phyloP scores from a whole-genome alignment of 2,329 filamentous ascomycete genomes.

The Tolypocladium amazonense region DNA sequence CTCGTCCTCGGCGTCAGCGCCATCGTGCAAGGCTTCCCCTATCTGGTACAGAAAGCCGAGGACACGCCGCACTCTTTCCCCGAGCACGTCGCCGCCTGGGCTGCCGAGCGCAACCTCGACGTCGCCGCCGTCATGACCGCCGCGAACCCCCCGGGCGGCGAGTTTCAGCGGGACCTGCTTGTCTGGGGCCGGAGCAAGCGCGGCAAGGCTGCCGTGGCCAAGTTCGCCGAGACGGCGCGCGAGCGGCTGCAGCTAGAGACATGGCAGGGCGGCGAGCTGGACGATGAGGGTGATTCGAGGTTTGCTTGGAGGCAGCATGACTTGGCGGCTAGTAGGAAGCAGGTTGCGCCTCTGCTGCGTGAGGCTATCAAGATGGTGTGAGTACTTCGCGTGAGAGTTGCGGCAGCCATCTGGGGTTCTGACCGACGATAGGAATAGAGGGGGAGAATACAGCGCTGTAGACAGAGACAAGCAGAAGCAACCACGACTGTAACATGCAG shows the following conservation, averaged over 20 bases:
- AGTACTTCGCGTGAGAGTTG: constrained; percentile 6
- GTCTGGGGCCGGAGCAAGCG: constrained; percentile 48
- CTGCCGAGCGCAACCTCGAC: constrained; percentile 46
- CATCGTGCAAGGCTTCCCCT: constrained; percentile 51
- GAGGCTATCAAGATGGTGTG: constrained; percentile 34
- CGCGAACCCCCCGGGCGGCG: constrained; percentile 34
- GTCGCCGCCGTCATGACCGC: constrained; percentile 61
- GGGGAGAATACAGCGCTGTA: background rate
- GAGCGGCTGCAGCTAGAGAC: constrained; percentile 43
- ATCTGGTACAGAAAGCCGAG: constrained; percentile 44
- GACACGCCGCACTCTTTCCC: constrained; percentile 33
- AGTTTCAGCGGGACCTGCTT: constrained; percentile 56
- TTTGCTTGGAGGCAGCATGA: constrained; percentile 58
- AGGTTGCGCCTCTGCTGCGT: constrained; percentile 57
- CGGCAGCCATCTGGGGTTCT: background rate
- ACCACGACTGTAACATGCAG: background rate
- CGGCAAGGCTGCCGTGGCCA: constrained; percentile 37
- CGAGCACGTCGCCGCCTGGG: constrained; percentile 38
- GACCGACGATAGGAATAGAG: background rate
- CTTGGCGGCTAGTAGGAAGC: constrained; percentile 52
- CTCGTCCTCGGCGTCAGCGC: constrained; percentile 57
- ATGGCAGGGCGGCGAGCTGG: constrained; percentile 40
- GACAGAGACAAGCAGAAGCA: no score
- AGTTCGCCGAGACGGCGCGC: constrained; percentile 37
- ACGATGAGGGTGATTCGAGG: constrained; percentile 30